Percentiles rank a stretch among this genome's conserved stretches.
Conservation (phyloP, 495 filamentous ascomycete species). For the Penicillium ochrochloron region DNA sequence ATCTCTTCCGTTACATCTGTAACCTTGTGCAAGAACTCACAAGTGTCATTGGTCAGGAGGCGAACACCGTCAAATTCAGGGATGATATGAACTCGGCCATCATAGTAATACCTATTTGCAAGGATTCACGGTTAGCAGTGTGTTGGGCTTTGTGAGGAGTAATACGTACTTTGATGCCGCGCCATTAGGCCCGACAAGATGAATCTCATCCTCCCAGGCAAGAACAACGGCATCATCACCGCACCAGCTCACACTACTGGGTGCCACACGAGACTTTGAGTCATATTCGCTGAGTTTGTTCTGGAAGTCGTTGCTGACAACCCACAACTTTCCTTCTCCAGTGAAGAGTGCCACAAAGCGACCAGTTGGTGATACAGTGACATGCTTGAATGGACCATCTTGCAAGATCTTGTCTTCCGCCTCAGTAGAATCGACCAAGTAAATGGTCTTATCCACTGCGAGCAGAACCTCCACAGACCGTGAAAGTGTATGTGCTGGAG, state of each 20-base stretch:
- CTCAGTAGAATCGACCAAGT: constrained; percentile 83
- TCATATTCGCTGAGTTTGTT: constrained; percentile 90
- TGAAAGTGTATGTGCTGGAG: constrained; percentile 89
- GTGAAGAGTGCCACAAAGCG: constrained; percentile 87
- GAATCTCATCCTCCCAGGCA: constrained; percentile 98
- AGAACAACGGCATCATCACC: constrained; percentile 93
- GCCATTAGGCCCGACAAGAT: constrained; percentile 85
- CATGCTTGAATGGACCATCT: constrained; percentile 89
- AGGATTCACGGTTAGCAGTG: constrained; percentile 18
- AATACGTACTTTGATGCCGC: constrained; percentile 64
- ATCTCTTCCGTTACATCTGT: constrained; percentile 80
- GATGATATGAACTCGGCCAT: constrained; percentile 85
- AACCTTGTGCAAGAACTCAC: constrained; percentile 94
- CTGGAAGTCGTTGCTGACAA: constrained; percentile 93
- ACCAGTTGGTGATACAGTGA: constrained; percentile 88
- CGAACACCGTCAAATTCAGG: constrained; percentile 88
- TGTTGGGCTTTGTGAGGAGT: background rate
- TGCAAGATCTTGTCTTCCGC: constrained; percentile 88
- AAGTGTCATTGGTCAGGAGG: constrained; percentile 86
- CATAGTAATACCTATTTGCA: constrained; percentile 75
- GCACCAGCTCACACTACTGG: constrained; percentile 92
- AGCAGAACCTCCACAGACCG: constrained; percentile 92
- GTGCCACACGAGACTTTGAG: constrained; percentile 80
- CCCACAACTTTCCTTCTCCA: constrained; percentile 82
- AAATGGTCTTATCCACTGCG: constrained; percentile 82